phyloP scores from a whole-genome alignment of 2,329 filamentous ascomycete genomes.

The Akanthomyces dipterigenus region DNA sequence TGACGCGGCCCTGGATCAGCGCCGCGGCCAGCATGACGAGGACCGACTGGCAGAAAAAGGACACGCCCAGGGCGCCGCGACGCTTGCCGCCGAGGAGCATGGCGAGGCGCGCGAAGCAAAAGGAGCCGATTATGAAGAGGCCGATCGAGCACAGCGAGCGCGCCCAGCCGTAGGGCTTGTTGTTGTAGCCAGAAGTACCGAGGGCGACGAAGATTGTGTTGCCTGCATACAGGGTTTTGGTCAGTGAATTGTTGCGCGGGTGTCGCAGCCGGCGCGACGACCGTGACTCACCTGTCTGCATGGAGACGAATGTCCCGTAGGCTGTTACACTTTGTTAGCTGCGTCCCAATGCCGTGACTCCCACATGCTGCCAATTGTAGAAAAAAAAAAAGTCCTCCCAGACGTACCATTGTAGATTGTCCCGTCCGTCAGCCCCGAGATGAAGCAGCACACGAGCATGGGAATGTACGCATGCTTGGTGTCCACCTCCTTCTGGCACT shows the following conservation, averaged over 20 bases:
- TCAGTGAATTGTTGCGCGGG: not conserved
- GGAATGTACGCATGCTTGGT: conserved; percentile 25
- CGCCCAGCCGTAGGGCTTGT: conserved; percentile 45
- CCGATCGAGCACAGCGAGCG: conserved; percentile 42
- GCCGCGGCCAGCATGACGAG: conserved; percentile 47
- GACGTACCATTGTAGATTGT: conserved; percentile 29
- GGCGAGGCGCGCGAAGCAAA: conserved; percentile 32
- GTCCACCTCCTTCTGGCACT: conserved; percentile 14
- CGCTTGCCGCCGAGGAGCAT: conserved; percentile 27
- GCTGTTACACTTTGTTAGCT: conserved; percentile 14
- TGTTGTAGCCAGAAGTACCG: conserved; percentile 43
- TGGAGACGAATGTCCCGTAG: conserved; percentile 32
- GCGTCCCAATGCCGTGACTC: not conserved
- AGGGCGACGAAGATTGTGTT: conserved; percentile 59
- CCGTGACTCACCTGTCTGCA: conserved; percentile 28
- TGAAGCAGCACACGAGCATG: conserved; percentile 32
- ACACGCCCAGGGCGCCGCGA: conserved; percentile 36
- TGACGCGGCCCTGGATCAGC: conserved; percentile 38
- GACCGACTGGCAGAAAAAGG: conserved; percentile 45
- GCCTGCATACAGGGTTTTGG: conserved; percentile 26
- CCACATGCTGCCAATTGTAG: not conserved
- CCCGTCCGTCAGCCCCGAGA: conserved; percentile 34
- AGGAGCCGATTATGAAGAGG: conserved; percentile 47
- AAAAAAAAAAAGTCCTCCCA: not conserved
- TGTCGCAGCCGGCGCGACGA: not conserved